Conservation (phyloP, 202 grass and related monocot genomes). For the Bolboschoenoplectus hybrid region DNA sequence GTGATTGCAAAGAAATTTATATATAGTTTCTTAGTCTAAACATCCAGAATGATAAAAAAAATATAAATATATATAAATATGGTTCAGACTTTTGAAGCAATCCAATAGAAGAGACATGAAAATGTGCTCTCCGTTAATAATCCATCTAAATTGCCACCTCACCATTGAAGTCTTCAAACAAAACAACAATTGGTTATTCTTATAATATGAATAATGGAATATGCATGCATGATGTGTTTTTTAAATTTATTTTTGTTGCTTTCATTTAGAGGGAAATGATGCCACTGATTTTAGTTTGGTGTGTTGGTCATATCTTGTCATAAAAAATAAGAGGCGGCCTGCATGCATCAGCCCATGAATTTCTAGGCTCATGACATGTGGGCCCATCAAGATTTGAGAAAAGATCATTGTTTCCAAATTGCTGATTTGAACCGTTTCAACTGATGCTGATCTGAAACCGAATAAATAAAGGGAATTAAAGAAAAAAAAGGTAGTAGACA, state of each 20-base stretch:
- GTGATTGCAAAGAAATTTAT: background rate
- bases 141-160: background rate
- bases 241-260: background rate
- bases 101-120: background rate
- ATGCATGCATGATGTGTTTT: background rate
- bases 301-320: background rate
- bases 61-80: background rate
- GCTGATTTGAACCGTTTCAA: background rate
- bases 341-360: conserved; percentile 13
- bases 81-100: background rate
- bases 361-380: background rate
- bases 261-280: background rate
- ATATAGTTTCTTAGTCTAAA: background rate
- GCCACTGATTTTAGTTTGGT: background rate
- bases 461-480: conserved; percentile 5
- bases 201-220: background rate
- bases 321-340: conserved; percentile 7
- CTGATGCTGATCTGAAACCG: background rate
- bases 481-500: background rate
- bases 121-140: background rate
- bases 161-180: background rate
- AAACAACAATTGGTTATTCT: background rate
- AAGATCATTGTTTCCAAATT: background rate
- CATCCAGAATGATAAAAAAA: background rate
- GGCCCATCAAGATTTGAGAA: conserved; percentile 28